A percentile compares a stretch with the other conserved stretches of the same genome.
phyloP scores from a whole-genome alignment of 2,329 filamentous ascomycete species.

The Orbilia javanica region DNA sequence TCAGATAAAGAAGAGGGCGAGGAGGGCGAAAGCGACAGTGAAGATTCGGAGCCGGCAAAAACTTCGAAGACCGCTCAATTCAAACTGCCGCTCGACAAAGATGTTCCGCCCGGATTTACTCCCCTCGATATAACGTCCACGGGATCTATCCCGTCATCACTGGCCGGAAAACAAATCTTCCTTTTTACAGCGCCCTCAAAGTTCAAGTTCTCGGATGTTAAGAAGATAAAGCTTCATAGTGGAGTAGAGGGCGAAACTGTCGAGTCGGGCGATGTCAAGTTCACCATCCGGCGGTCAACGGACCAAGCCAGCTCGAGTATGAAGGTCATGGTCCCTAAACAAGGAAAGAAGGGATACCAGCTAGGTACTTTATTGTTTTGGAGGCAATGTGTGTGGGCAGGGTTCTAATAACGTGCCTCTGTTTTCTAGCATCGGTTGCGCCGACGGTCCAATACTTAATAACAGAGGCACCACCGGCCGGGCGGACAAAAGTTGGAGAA shows the following conservation, averaged over 20 bases:
- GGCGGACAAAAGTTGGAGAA: conserved; percentile 10
- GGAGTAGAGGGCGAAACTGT: conserved; percentile 49
- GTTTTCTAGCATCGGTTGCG: conserved; percentile 50
- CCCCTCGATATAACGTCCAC: conserved; percentile 31
- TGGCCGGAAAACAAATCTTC: conserved; percentile 50
- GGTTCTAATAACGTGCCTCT: conserved; percentile 2
- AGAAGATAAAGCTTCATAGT: conserved; percentile 51
- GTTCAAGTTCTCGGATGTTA: conserved; percentile 48
- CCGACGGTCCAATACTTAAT: conserved; percentile 59
- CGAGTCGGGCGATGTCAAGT: conserved; percentile 32
- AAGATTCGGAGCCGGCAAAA: conserved; percentile 25
- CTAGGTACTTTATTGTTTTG: conserved; percentile 50
- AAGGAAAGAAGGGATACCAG: conserved; percentile 59
- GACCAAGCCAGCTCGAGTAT: conserved; percentile 49
- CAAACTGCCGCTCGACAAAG: conserved; percentile 46
- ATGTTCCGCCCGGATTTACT: conserved; percentile 41
- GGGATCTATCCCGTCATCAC: conserved; percentile 41
- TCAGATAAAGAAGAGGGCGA: conserved; percentile 8
- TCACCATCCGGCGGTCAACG: conserved; percentile 40
- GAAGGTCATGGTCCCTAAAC: conserved; percentile 42
- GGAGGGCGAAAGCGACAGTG: conserved; percentile 32
- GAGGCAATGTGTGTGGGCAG: neutral
- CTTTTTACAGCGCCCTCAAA: conserved; percentile 53
- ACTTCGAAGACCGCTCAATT: conserved; percentile 28
- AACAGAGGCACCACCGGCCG: conserved; percentile 40